phyloP scores from a whole-genome alignment of 2,329 filamentous ascomycete species.

The Alternaria tenuissima region DNA sequence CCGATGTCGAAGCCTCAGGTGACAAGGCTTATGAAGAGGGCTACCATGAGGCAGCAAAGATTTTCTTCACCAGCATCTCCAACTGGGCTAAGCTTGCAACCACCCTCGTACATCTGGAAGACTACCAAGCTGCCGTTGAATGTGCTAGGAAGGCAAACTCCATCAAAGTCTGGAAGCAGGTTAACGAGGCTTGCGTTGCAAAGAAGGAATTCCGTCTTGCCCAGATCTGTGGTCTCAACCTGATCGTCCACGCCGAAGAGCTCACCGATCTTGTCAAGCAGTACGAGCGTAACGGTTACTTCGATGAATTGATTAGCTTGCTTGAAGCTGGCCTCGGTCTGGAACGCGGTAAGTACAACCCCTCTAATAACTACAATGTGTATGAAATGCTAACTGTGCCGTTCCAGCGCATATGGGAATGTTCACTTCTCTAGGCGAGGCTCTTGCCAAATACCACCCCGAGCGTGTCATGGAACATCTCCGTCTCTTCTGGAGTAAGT shows the following conservation, averaged over 20 bases:
- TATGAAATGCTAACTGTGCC: constrained; percentile 7
- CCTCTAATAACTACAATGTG: background rate
- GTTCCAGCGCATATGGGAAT: constrained; percentile 80
- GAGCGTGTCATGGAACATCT: constrained; percentile 98
- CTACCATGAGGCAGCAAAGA: constrained; percentile 95
- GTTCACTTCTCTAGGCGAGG: constrained; percentile 93
- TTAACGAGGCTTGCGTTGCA: constrained; percentile 91
- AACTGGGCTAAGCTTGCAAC: constrained; percentile 99
- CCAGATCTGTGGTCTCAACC: constrained; percentile 97
- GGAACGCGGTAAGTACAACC: constrained; percentile 65
- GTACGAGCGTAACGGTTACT: constrained; percentile 97
- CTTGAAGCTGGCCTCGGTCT: constrained; percentile 94
- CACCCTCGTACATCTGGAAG: constrained; percentile 93
- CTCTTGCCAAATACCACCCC: constrained; percentile 91
- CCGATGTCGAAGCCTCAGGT: constrained; percentile 94
- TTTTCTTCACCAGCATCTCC: constrained; percentile 97
- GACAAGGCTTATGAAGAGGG: constrained; percentile 98
- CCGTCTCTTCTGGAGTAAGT: constrained; percentile 84
- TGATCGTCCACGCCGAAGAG: constrained; percentile 97
- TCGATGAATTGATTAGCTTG: constrained; percentile 94
- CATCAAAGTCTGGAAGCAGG: constrained; percentile 99
- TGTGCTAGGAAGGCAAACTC: constrained; percentile 98
- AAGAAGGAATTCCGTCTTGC: constrained; percentile 99
- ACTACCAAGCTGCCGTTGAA: constrained; percentile 97
- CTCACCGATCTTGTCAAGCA: constrained; percentile 91